These are phyloP conservation scores for Cytospora schulzeri DNA, from an alignment of 2,329 filamentous ascomycete species.

Conservation along the genomic window DNA sequence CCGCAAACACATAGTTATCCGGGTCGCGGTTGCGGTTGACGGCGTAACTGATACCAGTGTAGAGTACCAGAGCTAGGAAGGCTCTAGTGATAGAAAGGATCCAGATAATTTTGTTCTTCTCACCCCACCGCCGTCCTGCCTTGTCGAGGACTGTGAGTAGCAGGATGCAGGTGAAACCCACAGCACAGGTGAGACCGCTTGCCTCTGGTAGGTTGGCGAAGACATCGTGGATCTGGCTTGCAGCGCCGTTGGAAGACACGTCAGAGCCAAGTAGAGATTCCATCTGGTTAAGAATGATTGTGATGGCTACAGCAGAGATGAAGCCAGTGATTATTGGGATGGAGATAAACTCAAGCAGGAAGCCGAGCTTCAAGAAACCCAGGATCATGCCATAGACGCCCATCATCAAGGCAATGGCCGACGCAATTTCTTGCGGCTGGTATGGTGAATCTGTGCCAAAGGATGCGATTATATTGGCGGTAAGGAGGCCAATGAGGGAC, in stretches of 20 bases:
- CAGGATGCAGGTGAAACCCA: conserved; percentile 60
- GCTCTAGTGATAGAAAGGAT: conserved; percentile 62
- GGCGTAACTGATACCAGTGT: conserved; percentile 64
- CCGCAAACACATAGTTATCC: conserved; percentile 55
- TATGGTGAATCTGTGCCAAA: conserved; percentile 50
- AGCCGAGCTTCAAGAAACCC: conserved; percentile 64
- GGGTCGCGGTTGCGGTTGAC: conserved; percentile 54
- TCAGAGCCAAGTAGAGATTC: conserved; percentile 59
- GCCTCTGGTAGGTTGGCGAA: conserved; percentile 58
- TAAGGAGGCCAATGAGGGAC: conserved; percentile 64
- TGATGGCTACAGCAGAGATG: conserved; percentile 67
- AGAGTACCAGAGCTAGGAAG: conserved; percentile 61
- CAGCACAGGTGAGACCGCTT: conserved; percentile 59
- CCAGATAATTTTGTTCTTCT: conserved; percentile 59
- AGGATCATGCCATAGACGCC: conserved; percentile 62
- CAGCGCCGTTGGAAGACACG: conserved; percentile 53
- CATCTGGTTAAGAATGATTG: conserved; percentile 67
- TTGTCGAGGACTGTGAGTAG: conserved; percentile 60
- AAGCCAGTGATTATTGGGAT: conserved; percentile 66
- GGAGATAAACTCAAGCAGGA: conserved; percentile 67
- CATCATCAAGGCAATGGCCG: conserved; percentile 64
- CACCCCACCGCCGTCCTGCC: conserved; percentile 60
- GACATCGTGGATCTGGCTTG: conserved; percentile 60
- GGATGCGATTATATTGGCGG: conserved; percentile 60
- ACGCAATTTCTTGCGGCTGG: conserved; percentile 57